Evolutionary conservation across 257 asterid species (phyloP).

Genomic region (Capsicum rhomboideum): DNA sequence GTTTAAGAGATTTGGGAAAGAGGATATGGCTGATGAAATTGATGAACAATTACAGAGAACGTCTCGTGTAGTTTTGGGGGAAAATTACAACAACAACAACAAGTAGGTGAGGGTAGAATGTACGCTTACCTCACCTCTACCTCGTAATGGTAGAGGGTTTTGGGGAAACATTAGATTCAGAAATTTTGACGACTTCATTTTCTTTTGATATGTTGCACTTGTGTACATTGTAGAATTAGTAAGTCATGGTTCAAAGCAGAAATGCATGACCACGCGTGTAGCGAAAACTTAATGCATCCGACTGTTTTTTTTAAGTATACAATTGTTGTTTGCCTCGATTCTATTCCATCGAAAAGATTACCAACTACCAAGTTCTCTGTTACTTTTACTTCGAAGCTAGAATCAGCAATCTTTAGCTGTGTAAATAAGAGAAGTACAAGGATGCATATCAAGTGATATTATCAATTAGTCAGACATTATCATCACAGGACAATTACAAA

Average conservation of each 20-base stretch:
- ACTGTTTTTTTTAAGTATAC: neutral
- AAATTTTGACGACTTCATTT: neutral
- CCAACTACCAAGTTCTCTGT: neutral
- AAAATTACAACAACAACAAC: too few species aligned
- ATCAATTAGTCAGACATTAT: too few species aligned
- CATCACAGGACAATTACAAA: neutral
- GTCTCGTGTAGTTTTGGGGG: conserved; percentile 32
- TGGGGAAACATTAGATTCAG: conserved; percentile 22
- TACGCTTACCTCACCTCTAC: too few species aligned
- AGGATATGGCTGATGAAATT: conserved; percentile 54
- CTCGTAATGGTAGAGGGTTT: too few species aligned
- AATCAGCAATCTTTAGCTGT: neutral
- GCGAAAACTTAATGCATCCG: too few species aligned
- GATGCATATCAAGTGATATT: neutral
- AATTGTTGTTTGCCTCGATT: neutral
- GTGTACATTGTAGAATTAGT: neutral
- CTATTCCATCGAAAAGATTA: neutral
- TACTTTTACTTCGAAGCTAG: neutral
- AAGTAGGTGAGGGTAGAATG: too few species aligned
- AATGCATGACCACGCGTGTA: too few species aligned
- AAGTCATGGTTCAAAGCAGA: too few species aligned
- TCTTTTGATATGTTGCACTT: neutral
- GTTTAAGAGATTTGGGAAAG: conserved; percentile 68
- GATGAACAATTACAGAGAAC: conserved; percentile 44
- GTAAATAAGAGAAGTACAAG: neutral